Evolutionary conservation across 176 grass and related monocot genomes (phyloP).

Genomic region (Musa schizocarpa): DNA sequence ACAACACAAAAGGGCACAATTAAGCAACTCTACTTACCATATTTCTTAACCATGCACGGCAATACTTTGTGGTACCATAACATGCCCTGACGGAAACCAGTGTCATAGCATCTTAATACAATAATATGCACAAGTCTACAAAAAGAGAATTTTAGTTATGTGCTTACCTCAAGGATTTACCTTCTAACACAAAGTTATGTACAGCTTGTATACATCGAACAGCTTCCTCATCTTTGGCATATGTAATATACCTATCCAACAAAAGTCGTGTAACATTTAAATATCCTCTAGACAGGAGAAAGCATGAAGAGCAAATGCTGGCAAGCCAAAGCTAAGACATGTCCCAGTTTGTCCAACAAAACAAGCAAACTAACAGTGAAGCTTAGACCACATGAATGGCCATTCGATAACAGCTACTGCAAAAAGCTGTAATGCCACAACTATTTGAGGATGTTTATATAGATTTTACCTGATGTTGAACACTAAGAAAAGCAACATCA

Average conservation of each 20-base stretch:
- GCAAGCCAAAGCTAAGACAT: background rate
- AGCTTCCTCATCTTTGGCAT: constrained; percentile 91
- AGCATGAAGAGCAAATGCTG: background rate
- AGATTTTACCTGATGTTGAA: no score
- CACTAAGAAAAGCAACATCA: background rate
- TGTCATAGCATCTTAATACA: background rate
- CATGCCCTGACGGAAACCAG: constrained; percentile 58
- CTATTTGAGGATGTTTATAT: background rate
- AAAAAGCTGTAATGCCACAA: background rate
- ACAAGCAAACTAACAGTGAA: background rate
- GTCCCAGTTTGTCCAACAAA: background rate
- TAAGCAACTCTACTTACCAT: constrained; percentile 39
- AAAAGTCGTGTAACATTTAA: background rate
- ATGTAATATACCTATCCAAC: constrained; percentile 85
- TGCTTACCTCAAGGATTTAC: constrained; percentile 77
- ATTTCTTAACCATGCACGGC: constrained; percentile 92
- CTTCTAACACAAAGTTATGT: constrained; percentile 95
- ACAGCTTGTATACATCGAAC: constrained; percentile 93
- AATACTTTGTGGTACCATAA: constrained; percentile 98
- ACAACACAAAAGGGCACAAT: constrained; percentile 11
- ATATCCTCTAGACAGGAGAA: background rate
- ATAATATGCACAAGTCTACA: constrained; percentile 11
- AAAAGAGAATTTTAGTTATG: constrained; percentile 19
- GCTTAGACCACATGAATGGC: background rate
- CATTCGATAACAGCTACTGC: background rate